These are phyloP conservation scores for Saccharomyces hybrid DNA, from an alignment of 1,139 yeast species.

Conservation along the genomic window DNA sequence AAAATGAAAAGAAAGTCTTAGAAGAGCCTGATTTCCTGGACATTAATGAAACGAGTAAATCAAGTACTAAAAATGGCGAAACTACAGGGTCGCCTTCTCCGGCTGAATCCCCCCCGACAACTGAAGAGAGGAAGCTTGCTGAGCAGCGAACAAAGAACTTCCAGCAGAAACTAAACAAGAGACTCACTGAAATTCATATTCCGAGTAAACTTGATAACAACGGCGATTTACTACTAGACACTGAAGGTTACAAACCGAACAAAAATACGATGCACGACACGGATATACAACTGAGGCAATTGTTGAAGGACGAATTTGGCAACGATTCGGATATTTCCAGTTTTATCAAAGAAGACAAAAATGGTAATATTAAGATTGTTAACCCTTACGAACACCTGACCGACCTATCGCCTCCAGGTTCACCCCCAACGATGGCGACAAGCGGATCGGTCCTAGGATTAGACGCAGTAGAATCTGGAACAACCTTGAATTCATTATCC, in stretches of 20 bases:
- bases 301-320: constrained; percentile 65
- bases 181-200: constrained; percentile 61
- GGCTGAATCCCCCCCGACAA: background rate
- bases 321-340: constrained; percentile 41
- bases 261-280: constrained; percentile 63
- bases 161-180: constrained; percentile 52
- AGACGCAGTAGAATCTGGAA: background rate
- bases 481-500: constrained; percentile 3
- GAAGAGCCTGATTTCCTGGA: constrained; percentile 56
- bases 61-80: background rate
- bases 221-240: constrained; percentile 86
- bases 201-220: constrained; percentile 84
- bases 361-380: constrained; percentile 65
- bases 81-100: background rate
- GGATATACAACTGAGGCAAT: constrained; percentile 61
- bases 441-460: constrained; percentile 14
- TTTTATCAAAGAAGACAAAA: constrained; percentile 52
- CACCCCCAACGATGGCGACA: constrained; percentile 23
- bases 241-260: constrained; percentile 93
- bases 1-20: constrained; percentile 12
- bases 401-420: constrained; percentile 10
- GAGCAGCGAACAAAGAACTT: constrained; percentile 23
- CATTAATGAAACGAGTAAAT: constrained; percentile 16
- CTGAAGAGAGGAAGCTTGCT: background rate
- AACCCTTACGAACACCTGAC: constrained; percentile 33